Evolutionary conservation across 106 monocot species (phyloP).

Genomic region (Gastrodia elata): DNA sequence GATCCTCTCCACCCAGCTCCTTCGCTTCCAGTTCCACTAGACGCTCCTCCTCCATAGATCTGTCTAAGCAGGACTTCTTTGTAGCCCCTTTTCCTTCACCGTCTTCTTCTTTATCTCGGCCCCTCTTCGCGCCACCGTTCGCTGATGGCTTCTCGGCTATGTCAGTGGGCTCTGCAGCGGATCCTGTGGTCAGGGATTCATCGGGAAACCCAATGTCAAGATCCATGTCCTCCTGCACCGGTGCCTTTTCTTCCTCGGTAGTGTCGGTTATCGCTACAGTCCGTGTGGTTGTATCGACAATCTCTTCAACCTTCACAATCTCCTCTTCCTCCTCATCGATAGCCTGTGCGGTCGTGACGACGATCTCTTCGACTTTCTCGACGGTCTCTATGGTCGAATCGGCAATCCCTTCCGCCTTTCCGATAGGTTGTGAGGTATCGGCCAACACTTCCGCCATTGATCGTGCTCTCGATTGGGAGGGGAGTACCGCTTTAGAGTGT

Average conservation of each 20-base stretch:
- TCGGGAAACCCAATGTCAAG: not conserved
- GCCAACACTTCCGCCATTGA: too few species aligned
- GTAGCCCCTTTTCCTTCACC: slow-evolving; percentile 1
- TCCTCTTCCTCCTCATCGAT: too few species aligned
- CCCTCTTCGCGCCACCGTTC: slow-evolving; percentile 29
- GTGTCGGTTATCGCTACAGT: not conserved
- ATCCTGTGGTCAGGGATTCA: not conserved
- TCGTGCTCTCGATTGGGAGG: too few species aligned
- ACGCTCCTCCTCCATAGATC: slow-evolving; percentile 1
- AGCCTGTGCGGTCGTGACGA: not conserved
- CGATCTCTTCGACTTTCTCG: too few species aligned
- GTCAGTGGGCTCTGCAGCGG: not conserved
- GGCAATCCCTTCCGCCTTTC: too few species aligned
- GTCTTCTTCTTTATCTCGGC: slow-evolving; percentile 18
- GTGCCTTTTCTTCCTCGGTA: not conserved
- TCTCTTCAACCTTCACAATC: not conserved
- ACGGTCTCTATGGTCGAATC: too few species aligned
- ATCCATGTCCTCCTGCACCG: slow-evolving; percentile 1
- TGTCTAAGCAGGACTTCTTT: slow-evolving; percentile 15
- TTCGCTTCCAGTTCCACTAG: not conserved
- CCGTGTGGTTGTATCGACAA: not conserved
- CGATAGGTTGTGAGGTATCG: too few species aligned
- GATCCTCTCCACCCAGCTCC: slow-evolving; percentile 1
- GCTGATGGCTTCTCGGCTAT: slow-evolving; percentile 2
- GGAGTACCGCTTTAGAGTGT: too few species aligned